These are phyloP conservation scores for Starmerella kuoi DNA, from an alignment of 805 yeast species.

Conservation along the genomic window DNA sequence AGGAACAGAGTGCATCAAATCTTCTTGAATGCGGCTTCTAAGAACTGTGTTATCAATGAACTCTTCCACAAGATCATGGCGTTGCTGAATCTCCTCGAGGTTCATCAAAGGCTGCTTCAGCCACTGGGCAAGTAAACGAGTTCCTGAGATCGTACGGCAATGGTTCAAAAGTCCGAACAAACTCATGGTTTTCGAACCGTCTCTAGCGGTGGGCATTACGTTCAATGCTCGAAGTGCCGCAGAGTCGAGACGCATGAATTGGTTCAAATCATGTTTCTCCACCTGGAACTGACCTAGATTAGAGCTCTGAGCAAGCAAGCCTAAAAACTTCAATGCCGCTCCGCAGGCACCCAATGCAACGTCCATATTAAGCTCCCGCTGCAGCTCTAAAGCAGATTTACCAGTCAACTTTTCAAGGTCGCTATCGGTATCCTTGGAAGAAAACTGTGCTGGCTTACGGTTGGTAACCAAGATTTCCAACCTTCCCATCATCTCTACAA, in stretches of 20 bases:
- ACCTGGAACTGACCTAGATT: conserved; percentile 42
- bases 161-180: conserved; percentile 74
- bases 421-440: conserved; percentile 40
- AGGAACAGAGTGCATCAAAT: conserved; percentile 57
- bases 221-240: conserved; percentile 83
- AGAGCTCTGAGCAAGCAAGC: conserved; percentile 45
- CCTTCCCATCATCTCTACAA: conserved; percentile 60
- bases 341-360: conserved; percentile 50
- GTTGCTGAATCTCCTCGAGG: conserved; percentile 41
- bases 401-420: conserved; percentile 64
- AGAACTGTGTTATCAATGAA: conserved; percentile 49
- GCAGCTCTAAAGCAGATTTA: conserved; percentile 30
- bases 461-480: conserved; percentile 65
- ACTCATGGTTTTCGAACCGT: conserved; percentile 42
- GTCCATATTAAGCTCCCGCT: conserved; percentile 36
- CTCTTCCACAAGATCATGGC: conserved; percentile 67
- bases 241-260: conserved; percentile 80
- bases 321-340: conserved; percentile 59
- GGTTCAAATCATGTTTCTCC: conserved; percentile 56
- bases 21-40: conserved; percentile 53
- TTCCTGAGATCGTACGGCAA: conserved; percentile 83
- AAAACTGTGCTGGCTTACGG: conserved; percentile 45
- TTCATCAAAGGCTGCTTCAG: conserved; percentile 85
- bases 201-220: conserved; percentile 53
- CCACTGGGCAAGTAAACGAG: conserved; percentile 84